phyloP scores from a whole-genome alignment of 768 basidiomycete genomes.

The Dioszegia hungarica region DNA sequence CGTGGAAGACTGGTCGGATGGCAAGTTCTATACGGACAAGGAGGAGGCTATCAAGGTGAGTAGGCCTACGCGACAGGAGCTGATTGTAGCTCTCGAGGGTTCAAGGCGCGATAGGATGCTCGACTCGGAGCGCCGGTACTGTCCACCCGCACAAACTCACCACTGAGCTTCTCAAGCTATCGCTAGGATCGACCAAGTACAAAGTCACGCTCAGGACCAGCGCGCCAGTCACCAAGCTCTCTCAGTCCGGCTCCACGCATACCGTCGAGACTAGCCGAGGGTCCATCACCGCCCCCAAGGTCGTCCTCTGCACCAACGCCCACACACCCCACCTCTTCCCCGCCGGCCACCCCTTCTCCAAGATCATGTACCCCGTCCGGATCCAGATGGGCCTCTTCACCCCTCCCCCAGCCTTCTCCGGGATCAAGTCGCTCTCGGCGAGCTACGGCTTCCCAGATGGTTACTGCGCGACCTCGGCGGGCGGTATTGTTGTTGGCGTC shows the following conservation, averaged over 20 bases:
- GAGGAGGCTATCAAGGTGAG: neutral
- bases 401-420: constrained; percentile 16
- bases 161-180: constrained; percentile 16
- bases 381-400: constrained; percentile 19
- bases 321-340: constrained; percentile 8
- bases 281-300: neutral
- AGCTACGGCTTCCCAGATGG: constrained; percentile 18
- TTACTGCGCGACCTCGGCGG: constrained; percentile 16
- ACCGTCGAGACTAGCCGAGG: neutral
- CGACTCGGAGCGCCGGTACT: constrained; percentile 16
- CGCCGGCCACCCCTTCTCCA: neutral
- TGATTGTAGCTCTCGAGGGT: neutral
- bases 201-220: constrained; percentile 13
- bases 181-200: constrained; percentile 6
- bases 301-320: constrained; percentile 9
- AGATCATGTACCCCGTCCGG: constrained; percentile 16
- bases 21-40: neutral
- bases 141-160: constrained; percentile 30
- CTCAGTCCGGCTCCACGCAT: neutral
- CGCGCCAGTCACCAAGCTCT: constrained; percentile 8
- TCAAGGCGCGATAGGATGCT: neutral
- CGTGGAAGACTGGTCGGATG: neutral
- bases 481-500: constrained; percentile 22
- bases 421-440: constrained; percentile 5
- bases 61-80: neutral